A percentile compares a stretch with the other conserved stretches of the same genome.
Conservation (phyloP, 768 basidiomycete genomes). For the Russula virescens region DNA sequence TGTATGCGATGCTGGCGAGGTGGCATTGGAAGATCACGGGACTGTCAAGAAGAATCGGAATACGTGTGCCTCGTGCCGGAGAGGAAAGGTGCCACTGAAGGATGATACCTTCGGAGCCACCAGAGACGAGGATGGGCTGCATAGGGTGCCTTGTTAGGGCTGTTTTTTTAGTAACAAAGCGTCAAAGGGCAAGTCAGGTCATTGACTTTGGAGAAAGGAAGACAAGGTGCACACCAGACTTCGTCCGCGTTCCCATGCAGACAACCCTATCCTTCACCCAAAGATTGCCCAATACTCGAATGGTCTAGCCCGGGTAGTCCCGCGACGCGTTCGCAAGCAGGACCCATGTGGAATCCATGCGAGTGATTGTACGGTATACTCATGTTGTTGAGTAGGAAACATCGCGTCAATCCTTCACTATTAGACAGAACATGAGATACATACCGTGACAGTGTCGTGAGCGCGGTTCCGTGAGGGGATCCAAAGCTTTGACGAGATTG, state of each 20-base stretch:
- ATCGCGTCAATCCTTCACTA: neutral
- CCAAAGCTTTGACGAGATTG: constrained; percentile 81
- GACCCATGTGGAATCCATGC: constrained; percentile 95
- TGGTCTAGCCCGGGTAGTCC: constrained; percentile 89
- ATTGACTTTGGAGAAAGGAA: neutral
- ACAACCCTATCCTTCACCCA: constrained; percentile 94
- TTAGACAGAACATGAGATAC: constrained; percentile 26
- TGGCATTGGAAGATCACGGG: neutral
- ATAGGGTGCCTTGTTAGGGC: constrained; percentile 95
- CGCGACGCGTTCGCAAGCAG: constrained; percentile 91
- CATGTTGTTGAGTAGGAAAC: constrained; percentile 77
- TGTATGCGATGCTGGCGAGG: neutral
- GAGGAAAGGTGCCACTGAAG: constrained; percentile 86
- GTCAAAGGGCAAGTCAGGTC: neutral
- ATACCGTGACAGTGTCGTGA: constrained; percentile 79
- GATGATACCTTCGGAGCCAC: constrained; percentile 91
- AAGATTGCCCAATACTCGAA: constrained; percentile 94
- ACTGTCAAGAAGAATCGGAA: neutral
- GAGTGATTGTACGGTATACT: constrained; percentile 91
- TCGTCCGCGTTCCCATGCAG: constrained; percentile 98
- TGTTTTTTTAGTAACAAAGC: constrained; percentile 36
- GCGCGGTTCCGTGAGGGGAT: constrained; percentile 88
- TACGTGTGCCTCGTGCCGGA: constrained; percentile 47
- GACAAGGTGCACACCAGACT: constrained; percentile 39
- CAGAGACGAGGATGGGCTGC: constrained; percentile 86